Percentiles rank a stretch among this genome's conserved stretches.
phyloP scores from a whole-genome alignment of 2,329 filamentous ascomycete species.

The Hypoxylon sp. region DNA sequence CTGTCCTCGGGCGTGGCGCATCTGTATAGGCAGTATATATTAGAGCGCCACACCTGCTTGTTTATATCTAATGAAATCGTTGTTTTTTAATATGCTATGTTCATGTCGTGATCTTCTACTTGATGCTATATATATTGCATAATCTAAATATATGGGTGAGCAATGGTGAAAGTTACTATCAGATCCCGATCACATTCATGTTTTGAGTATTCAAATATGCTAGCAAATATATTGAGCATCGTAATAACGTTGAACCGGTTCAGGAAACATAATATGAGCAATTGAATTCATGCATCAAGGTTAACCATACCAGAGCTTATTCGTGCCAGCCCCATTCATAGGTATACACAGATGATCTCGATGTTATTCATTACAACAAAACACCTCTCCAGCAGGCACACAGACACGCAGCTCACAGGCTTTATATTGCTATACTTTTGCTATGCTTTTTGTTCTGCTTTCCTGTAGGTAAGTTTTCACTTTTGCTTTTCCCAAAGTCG shows the following conservation, averaged over 20 bases:
- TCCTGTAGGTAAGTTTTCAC: background rate
- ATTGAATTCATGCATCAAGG: background rate
- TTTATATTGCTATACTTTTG: conserved; percentile 14
- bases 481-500: conserved; percentile 7
- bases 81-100: background rate
- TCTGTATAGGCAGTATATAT: conserved; percentile 34
- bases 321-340: conserved; percentile 19
- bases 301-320: background rate
- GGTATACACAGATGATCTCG: conserved; percentile 12
- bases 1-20: conserved; percentile 7
- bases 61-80: conserved; percentile 30
- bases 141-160: no score
- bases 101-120: background rate
- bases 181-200: no score
- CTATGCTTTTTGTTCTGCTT: background rate
- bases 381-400: background rate
- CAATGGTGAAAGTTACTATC: no score
- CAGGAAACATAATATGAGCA: background rate
- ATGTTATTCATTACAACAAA: conserved; percentile 16
- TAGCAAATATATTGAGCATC: no score
- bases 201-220: no score
- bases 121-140: background rate
- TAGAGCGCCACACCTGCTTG: conserved; percentile 20
- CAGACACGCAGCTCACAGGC: background rate
- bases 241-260: no score